Percentiles rank a stretch among this genome's conserved stretches.
These are phyloP conservation scores for Gracilariopsis chorda DNA, from an alignment of 23 red algal species.

Conservation along the genomic window DNA sequence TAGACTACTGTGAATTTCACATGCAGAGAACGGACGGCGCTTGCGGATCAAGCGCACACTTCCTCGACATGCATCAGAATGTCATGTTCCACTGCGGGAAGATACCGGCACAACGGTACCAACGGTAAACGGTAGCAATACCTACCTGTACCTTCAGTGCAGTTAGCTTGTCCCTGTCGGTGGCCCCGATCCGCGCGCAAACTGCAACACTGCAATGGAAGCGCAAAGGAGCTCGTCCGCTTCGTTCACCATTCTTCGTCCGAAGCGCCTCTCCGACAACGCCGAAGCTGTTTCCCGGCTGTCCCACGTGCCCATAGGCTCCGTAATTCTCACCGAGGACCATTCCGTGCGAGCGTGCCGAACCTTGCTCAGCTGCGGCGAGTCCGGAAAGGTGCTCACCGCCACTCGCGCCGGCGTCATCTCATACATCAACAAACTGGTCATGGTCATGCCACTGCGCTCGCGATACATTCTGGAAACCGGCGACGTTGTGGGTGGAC, in stretches of 20 bases:
- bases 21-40: too few species aligned
- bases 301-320: conserved; percentile 61
- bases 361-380: conserved; percentile 27
- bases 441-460: conserved; percentile 81
- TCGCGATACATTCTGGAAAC: conserved; percentile 87
- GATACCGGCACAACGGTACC: too few species aligned
- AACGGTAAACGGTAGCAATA: too few species aligned
- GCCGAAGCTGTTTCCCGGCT: conserved; percentile 9
- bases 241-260: conserved; percentile 11
- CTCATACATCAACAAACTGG: conserved; percentile 91
- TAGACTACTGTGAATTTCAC: too few species aligned
- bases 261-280: not conserved
- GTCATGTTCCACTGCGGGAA: too few species aligned
- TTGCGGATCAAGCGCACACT: too few species aligned
- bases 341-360: conserved; percentile 43
- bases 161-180: too few species aligned
- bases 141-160: too few species aligned
- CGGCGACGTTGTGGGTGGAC: conserved; percentile 94
- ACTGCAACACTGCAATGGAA: too few species aligned
- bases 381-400: conserved; percentile 43
- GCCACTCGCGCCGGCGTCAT: conserved; percentile 84
- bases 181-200: too few species aligned
- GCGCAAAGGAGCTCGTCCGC: too few species aligned
- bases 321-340: conserved; percentile 48
- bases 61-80: too few species aligned